Conservation (phyloP, 2,329 filamentous ascomycete genomes). For the Xylariaceae sp. region DNA sequence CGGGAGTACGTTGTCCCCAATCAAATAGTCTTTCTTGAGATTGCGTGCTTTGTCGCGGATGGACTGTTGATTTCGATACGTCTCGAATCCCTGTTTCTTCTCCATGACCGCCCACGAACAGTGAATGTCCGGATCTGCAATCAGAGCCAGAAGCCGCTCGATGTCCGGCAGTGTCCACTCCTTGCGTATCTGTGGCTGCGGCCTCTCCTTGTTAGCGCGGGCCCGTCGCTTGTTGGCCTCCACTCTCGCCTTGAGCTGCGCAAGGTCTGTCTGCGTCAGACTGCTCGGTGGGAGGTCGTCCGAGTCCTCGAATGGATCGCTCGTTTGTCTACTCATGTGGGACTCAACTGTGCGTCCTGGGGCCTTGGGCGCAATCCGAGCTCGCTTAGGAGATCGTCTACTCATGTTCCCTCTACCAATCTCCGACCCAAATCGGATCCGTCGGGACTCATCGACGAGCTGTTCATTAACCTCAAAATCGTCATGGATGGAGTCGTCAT, state of each 20-base stretch:
- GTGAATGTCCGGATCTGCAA: constrained; percentile 33
- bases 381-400: constrained; percentile 13
- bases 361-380: constrained; percentile 5
- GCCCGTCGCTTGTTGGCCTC: constrained; percentile 15
- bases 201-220: constrained; percentile 9
- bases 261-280: constrained; percentile 16
- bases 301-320: constrained; percentile 2
- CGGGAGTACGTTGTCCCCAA: constrained; percentile 43
- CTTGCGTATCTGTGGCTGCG: constrained; percentile 29
- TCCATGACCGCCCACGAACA: constrained; percentile 42
- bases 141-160: constrained; percentile 40
- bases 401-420: not conserved
- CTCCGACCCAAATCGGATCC: constrained; percentile 3
- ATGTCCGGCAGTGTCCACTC: constrained; percentile 45
- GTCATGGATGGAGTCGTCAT: constrained; percentile 15
- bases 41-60: constrained; percentile 59
- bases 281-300: constrained; percentile 4
- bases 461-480: constrained; percentile 26
- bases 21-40: constrained; percentile 52
- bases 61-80: constrained; percentile 51
- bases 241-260: constrained; percentile 20
- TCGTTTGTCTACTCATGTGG: not conserved
- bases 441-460: constrained; percentile 18
- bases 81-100: constrained; percentile 38
- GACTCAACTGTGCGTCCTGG: not conserved